A percentile compares a stretch with the other conserved stretches of the same genome.
These are phyloP conservation scores for Phytophthora syringae DNA, from an alignment of 352 stramenopile genomes.

Conservation along the genomic window DNA sequence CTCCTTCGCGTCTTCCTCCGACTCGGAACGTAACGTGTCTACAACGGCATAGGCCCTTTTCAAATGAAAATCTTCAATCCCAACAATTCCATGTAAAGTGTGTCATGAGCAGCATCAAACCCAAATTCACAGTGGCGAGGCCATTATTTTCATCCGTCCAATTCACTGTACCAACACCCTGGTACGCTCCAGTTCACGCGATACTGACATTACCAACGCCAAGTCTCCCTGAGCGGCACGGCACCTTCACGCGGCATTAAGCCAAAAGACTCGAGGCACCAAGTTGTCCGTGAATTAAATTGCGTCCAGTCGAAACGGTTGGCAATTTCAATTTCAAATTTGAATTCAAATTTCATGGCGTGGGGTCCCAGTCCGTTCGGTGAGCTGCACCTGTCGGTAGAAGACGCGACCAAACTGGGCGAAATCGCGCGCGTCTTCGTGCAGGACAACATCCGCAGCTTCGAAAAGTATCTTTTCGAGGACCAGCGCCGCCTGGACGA, in stretches of 20 bases:
- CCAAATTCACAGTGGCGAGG: no score
- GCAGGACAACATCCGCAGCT: constrained; percentile 32
- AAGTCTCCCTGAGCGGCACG: background rate
- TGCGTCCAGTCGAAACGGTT: constrained; percentile 14
- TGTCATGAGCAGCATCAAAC: no score
- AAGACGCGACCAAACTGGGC: constrained; percentile 28
- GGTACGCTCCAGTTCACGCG: no score
- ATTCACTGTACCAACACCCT: background rate
- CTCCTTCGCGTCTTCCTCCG: constrained; percentile 41
- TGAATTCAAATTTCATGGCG: constrained; percentile 11
- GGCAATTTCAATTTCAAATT: background rate
- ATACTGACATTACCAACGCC: constrained; percentile 25
- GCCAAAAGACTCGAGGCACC: background rate
- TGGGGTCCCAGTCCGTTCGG: constrained; percentile 42
- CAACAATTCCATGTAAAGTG: no score
- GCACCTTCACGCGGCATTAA: constrained; percentile 14
- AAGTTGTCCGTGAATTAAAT: background rate
- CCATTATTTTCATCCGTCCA: no score
- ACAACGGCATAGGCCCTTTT: no score
- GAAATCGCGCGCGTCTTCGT: constrained; percentile 43
- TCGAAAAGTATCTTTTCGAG: constrained; percentile 35
- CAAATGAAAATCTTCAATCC: no score
- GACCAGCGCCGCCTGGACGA: constrained; percentile 36
- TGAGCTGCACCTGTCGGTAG: constrained; percentile 32
- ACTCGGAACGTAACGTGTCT: constrained; percentile 32